Base-by-base conservation (phyloP, 768 basidiomycete genomes). In the Butyriboletus loyo region DNA sequence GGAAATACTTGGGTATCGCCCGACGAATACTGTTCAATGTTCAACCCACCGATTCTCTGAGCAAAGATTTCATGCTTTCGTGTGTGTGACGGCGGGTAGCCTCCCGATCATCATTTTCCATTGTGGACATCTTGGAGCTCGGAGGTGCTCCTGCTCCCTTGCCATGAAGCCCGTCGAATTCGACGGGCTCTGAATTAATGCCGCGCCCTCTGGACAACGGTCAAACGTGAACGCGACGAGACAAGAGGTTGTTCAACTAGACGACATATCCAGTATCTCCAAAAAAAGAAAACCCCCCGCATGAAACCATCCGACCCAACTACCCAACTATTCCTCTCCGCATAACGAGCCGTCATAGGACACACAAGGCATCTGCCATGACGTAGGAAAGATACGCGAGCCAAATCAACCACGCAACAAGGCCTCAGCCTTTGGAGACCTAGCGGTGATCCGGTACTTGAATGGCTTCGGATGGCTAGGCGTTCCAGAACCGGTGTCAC, bases 161-260 rank as follows among this genome's bases (percentile, higher is more conserved):
- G 94, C 94, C 3, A 97, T 98, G 94, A 92, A 92, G 81, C 94
- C 92, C 8, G 72, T 80, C 28, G 85, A 85, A 51, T n/a, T n/a
- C n/a, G n/a, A n/a, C n/a, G n/a, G 59, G 66, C 3, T 62, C 80
- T n/a, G n/a, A n/a, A n/a, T n/a, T 0, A 72, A 72, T 52, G 61
- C 66, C 35, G 62, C 59, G 21, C 66, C 73, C 28, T 49, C 61
- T 10, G 67, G 53, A 24, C 57, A 61, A 31, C 51, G 53, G 44
- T 53, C 36, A 40, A 34, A 37, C 17, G 35, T 21, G 27, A 22
- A 45, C 15, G 22, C 19, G 25, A n/a, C 73, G n/a, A 78, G 62
- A 34, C 14, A 69, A 37, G 76, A 62, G n/a, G 15, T 36, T 13
- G 13, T 32, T 42, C 22, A n/a, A n/a, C n/a, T n/a, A 35, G 46